phyloP scores from a whole-genome alignment of 768 basidiomycete genomes.

The Pisolithus orientalis region DNA sequence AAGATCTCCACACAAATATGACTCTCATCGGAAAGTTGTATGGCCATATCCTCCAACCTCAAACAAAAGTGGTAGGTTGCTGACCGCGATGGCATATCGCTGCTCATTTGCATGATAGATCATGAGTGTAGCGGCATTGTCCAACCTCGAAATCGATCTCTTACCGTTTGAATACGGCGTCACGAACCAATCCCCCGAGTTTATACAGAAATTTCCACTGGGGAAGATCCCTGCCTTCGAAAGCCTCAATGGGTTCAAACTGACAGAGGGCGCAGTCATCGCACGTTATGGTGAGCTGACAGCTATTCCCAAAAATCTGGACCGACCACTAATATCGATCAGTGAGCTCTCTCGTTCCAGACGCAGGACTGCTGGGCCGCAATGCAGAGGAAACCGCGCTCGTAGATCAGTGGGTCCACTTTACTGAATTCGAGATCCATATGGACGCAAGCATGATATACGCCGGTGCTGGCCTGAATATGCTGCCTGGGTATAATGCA shows the following conservation, averaged over 20 bases:
- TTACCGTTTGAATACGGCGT: slow-evolving; percentile 1
- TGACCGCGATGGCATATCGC: neutral
- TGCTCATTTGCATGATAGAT: slow-evolving; percentile 3
- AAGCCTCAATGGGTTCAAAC: slow-evolving; percentile 9
- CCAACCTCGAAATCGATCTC: slow-evolving; percentile 6
- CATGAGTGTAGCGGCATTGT: slow-evolving; percentile 14
- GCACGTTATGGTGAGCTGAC: slow-evolving; percentile 10
- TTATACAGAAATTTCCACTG: slow-evolving; percentile 9
- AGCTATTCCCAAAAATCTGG: no score
- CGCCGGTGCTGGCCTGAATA: neutral
- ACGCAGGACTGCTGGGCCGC: slow-evolving; percentile 9
- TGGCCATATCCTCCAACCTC: no score
- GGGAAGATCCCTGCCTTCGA: slow-evolving; percentile 19
- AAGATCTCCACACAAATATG: no score
- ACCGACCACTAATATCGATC: neutral
- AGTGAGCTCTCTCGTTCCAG: slow-evolving; percentile 4
- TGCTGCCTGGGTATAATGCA: neutral
- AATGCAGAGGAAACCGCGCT: slow-evolving; percentile 3
- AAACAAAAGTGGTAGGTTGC: no score
- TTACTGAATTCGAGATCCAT: slow-evolving; percentile 12
- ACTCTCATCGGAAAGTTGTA: no score
- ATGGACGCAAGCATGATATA: neutral
- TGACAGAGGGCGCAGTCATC: slow-evolving; percentile 12
- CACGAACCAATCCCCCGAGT: slow-evolving; percentile 8
- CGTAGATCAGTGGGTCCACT: slow-evolving; percentile 19